Conservation (phyloP, 1,284 basidiomycete species). For the Ganoderma resinaceum region DNA sequence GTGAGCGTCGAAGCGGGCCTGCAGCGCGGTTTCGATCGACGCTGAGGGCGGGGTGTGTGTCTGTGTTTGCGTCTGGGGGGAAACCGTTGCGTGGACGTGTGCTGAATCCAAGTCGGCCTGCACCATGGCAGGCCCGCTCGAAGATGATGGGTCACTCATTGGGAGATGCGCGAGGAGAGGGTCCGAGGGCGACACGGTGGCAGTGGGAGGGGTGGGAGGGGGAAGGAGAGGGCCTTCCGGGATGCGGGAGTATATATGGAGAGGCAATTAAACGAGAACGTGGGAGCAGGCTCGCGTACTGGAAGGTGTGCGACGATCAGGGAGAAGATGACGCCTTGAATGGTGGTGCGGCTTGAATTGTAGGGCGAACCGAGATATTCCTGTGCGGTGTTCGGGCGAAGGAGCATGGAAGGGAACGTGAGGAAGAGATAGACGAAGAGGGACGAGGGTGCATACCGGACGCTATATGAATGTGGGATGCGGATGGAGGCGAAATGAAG, state of each 20-base stretch:
- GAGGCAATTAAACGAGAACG: slow-evolving; percentile 29
- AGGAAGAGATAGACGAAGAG: slow-evolving; percentile 6
- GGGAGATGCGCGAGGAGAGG: background rate
- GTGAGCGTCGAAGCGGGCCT: slow-evolving; percentile 28
- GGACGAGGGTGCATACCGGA: slow-evolving; percentile 13
- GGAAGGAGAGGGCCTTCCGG: slow-evolving; percentile 8
- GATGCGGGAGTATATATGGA: slow-evolving; percentile 27
- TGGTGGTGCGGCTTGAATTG: background rate
- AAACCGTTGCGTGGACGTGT: background rate
- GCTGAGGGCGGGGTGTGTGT: slow-evolving; percentile 9
- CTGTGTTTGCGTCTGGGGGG: background rate
- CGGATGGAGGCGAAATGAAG: slow-evolving; percentile 12
- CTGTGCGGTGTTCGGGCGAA: background rate
- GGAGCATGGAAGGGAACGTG: background rate
- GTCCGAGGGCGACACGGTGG: background rate
- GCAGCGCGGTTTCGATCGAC: slow-evolving; percentile 27
- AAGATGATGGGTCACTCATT: slow-evolving; percentile 25
- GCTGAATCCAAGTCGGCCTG: slow-evolving; percentile 1
- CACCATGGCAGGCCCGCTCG: slow-evolving; percentile 10
- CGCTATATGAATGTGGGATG: slow-evolving; percentile 11
- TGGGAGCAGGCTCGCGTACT: slow-evolving; percentile 30
- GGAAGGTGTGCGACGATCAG: slow-evolving; percentile 26
- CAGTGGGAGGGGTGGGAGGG: slow-evolving; percentile 6
- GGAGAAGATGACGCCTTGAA: slow-evolving; percentile 10
- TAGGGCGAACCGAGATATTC: background rate